Evolutionary conservation across 495 filamentous ascomycete species (phyloP).

Genomic region (Xylaria flabelliformis): DNA sequence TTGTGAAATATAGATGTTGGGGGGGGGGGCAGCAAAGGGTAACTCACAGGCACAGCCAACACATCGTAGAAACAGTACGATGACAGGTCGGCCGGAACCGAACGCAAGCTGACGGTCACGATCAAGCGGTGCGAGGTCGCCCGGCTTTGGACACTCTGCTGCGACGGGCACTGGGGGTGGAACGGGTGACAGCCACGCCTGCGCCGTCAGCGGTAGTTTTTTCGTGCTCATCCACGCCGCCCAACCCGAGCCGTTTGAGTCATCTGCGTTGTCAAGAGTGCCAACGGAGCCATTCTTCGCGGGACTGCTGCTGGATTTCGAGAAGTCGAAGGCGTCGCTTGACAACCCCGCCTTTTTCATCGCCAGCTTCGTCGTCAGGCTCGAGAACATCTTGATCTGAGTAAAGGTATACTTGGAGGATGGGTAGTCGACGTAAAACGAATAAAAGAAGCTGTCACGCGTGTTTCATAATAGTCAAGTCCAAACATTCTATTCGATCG

Average conservation of each 20-base stretch:
- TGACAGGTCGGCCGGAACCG: slow-evolving; percentile 44
- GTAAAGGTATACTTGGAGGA: background rate
- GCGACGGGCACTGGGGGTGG: slow-evolving; percentile 55
- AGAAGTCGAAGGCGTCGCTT: slow-evolving; percentile 47
- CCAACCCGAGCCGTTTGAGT: slow-evolving; percentile 41
- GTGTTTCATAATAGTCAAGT: background rate
- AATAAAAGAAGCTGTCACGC: slow-evolving; percentile 3
- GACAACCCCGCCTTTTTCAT: slow-evolving; percentile 53
- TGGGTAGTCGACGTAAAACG: background rate
- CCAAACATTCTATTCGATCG: background rate
- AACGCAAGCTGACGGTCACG: slow-evolving; percentile 51
- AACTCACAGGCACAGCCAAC: slow-evolving; percentile 61
- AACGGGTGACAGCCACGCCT: slow-evolving; percentile 53
- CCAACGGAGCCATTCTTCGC: slow-evolving; percentile 32
- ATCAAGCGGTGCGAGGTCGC: slow-evolving; percentile 55
- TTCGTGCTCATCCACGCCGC: slow-evolving; percentile 47
- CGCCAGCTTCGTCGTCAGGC: slow-evolving; percentile 56
- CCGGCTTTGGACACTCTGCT: slow-evolving; percentile 46
- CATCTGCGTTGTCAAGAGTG: slow-evolving; percentile 37
- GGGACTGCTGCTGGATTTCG: slow-evolving; percentile 37
- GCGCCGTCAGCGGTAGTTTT: slow-evolving; percentile 46
- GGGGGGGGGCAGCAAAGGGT: background rate
- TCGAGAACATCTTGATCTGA: slow-evolving; percentile 49
- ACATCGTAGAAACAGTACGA: slow-evolving; percentile 61
- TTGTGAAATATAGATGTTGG: background rate